Conservation (phyloP, 768 basidiomycete species). For the Rickenella mellea region DNA sequence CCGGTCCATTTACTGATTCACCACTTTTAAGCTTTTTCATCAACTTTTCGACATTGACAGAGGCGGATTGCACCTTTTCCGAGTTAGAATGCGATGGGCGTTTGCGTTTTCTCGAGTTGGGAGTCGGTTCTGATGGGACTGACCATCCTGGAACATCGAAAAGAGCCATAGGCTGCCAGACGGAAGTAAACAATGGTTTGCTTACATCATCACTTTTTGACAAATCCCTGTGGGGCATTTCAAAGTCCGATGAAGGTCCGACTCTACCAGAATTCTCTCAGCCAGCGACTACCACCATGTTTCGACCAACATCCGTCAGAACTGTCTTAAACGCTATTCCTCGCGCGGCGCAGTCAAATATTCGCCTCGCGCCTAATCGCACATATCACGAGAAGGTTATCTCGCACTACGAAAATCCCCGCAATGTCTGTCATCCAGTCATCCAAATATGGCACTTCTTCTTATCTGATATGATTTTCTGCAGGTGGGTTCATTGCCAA, state of each 20-base stretch:
- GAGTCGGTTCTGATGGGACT: conserved; percentile 28
- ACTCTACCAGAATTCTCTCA: conserved; percentile 4
- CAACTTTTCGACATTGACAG: conserved; percentile 53
- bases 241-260: background rate
- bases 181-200: too few relatives aligned
- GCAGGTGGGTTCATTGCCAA: conserved; percentile 94
- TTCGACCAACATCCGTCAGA: conserved; percentile 51
- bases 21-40: conserved; percentile 33
- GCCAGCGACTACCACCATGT: conserved; percentile 46
- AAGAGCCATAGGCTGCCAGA: conserved; percentile 28
- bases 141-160: conserved; percentile 70
- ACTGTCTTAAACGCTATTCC: conserved; percentile 35
- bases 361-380: conserved; percentile 50
- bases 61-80: conserved; percentile 24
- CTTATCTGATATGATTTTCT: conserved; percentile 52
- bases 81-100: conserved; percentile 28
- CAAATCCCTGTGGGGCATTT: too few relatives aligned
- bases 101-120: conserved; percentile 47
- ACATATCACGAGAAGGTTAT: conserved; percentile 95
- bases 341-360: conserved; percentile 29
- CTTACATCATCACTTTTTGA: too few relatives aligned
- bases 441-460: conserved; percentile 14
- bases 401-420: conserved; percentile 93
- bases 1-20: conserved; percentile 2
- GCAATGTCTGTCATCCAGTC: conserved; percentile 61